Evolutionary conservation across 2,329 filamentous ascomycete species (phyloP), one percentile per base, ranked within the genome.

Genomic region (Aspergillus piperis): DNA sequence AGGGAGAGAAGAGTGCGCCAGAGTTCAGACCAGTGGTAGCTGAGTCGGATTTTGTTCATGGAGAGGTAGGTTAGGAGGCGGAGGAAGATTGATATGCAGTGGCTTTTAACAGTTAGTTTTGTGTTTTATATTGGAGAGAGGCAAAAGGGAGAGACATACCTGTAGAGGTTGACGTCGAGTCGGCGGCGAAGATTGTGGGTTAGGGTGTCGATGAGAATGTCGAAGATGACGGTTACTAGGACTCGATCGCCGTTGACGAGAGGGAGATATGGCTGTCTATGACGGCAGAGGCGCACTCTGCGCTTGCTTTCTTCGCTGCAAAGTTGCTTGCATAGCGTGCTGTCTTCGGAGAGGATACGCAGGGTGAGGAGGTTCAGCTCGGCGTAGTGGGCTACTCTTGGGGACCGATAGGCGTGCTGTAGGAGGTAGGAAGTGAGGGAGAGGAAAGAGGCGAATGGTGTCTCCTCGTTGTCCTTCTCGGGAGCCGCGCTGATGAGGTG

Each of bases 1-100:
- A 99, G 88, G 5, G 91, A 90, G 10, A 98, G 84, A 3, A 99
- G 82, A 2, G 91, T 91, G 54, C 93, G 88, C 87, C 96, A 99
- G 27, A 99, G 85, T 70, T 98, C 93, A 1, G 92, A 88, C 95
- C 95, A 99, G 78, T 99, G 95, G 74, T 97, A 97, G 15, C 83
- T 77, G 17, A 98, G 82, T 36, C 95, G 89, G 32, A 89, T 92
- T 69, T 92, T 88, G 52, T 90, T 90, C 65, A 90, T 88, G 48
- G 91, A 91, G 41, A 98, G 84, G 72, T 94, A 91, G 6, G 92
- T 92, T 39, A 98, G 84, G 54, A 96, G 82, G 47, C 94, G 89
- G 57, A 96, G 83, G 66, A 96, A 83, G 62, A 96, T 90, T 15
- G 90, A 91, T 13, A 97, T 82, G 65, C 87, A 90, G 21, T 96